Conservation (phyloP, 441 rosid species). For the Biscutella auriculata region DNA sequence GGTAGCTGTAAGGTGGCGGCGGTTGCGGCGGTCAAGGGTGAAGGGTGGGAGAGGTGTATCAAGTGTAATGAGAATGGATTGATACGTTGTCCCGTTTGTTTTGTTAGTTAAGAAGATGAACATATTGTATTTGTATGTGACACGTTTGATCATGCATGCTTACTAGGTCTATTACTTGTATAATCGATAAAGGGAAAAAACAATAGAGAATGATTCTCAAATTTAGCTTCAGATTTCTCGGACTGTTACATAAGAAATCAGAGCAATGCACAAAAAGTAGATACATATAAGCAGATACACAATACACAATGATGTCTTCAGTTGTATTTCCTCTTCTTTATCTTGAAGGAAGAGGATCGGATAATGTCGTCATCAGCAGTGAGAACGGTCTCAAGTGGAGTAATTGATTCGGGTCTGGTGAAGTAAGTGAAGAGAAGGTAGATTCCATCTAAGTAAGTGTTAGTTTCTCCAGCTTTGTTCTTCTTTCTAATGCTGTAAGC, state of each 20-base stretch:
- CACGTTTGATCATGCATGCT: no score
- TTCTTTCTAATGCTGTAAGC: conserved; percentile 74
- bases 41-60: conserved; percentile 42
- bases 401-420: conserved; percentile 70
- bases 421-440: conserved; percentile 84
- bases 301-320: conserved; percentile 7
- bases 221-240: neutral
- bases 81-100: conserved; percentile 58
- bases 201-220: neutral
- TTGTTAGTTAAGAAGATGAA: neutral
- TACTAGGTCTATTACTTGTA: neutral
- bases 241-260: conserved; percentile 1
- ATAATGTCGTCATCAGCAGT: conserved; percentile 59
- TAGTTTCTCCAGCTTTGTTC: conserved; percentile 76
- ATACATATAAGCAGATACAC: neutral
- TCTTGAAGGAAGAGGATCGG: conserved; percentile 57
- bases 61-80: conserved; percentile 80
- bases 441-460: conserved; percentile 83
- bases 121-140: neutral
- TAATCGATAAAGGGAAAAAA: no score
- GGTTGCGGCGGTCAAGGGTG: conserved; percentile 23
- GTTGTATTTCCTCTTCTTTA: conserved; percentile 55
- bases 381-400: conserved; percentile 35
- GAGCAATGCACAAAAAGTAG: neutral
- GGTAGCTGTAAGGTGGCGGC: conserved; percentile 69